Base-by-base conservation (phyloP, 2,329 filamentous ascomycete genomes). In the Colletotrichum musicola region DNA sequence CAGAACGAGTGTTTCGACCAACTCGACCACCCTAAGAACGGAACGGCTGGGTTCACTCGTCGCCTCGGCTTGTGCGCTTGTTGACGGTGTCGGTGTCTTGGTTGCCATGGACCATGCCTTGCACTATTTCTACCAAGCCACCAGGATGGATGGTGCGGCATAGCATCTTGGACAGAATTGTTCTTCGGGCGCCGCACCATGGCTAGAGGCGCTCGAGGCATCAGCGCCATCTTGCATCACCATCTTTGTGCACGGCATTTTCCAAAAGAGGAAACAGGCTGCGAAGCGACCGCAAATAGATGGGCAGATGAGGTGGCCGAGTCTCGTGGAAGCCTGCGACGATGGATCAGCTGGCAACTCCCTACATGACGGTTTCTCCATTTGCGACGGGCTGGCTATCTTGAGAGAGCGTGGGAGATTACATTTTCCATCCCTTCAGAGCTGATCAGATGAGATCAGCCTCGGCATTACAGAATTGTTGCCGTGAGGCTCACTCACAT, bases 131-230 rank as follows among this genome's bases (percentile, higher is more conserved):
- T 6, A 22, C 27, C 49, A 22, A 51, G 64, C 38, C 60, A 53
- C 22, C 42, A 35, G 49, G 30, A 35, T 10, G 49, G 59, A 64
- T 68, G 65, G 65, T 68, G 65, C 61, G 65, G 61, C 65, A 46
- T 42, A 44, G 49, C 49, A 62, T 54, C 49, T 54, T 40, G 50
- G 47, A 47, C 13, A 42, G 50, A 30, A 40, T 18, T n/a, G 10
- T 56, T 62, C 14, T 44, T 55, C 51, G 61, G 27, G 22, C 49
- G 65, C 49, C 65, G 65, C 65, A 64, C 61, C 20, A 68, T 35
- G 30, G 30, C 30, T 35, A 7, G 30, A 35, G 30, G 30, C 46
- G 54, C 47, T 46, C 40, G 61, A 57, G 40, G 50, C 47, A 50
- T 35, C 49, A 22, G 61, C 65, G 61, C 40, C 50, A 25, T 10